A percentile compares a stretch with the other conserved stretches of the same genome.
Conservation (phyloP, 495 filamentous ascomycete genomes). For the Penicillium manginii region DNA sequence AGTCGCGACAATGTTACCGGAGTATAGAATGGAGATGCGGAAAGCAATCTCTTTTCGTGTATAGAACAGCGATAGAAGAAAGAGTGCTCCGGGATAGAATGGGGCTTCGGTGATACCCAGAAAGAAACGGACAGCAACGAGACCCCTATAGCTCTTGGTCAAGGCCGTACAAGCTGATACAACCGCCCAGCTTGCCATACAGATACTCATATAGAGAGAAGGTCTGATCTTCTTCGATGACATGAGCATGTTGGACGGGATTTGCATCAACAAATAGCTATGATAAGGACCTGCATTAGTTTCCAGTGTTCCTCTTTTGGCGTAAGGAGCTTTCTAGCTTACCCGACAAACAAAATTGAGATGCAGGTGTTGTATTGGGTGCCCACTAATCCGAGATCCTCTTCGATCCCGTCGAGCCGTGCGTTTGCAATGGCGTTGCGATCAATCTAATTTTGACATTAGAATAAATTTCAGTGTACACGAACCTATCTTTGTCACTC, state of each 20-base stretch:
- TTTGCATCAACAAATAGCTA: slow-evolving; percentile 54
- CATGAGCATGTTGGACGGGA: slow-evolving; percentile 61
- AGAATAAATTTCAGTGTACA: not conserved
- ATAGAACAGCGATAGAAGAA: slow-evolving; percentile 46
- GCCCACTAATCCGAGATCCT: slow-evolving; percentile 41
- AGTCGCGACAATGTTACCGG: slow-evolving; percentile 42
- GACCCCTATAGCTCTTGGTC: slow-evolving; percentile 38
- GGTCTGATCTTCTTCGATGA: slow-evolving; percentile 30
- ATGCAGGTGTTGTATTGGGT: slow-evolving; percentile 54
- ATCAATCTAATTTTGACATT: slow-evolving; percentile 9
- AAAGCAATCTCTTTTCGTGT: slow-evolving; percentile 47
- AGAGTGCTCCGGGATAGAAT: slow-evolving; percentile 47
- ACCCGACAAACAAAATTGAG: slow-evolving; percentile 57
- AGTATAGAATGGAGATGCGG: slow-evolving; percentile 45
- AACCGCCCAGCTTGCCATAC: slow-evolving; percentile 49
- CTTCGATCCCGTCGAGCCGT: slow-evolving; percentile 37
- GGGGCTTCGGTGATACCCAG: slow-evolving; percentile 51
- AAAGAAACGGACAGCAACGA: slow-evolving; percentile 37
- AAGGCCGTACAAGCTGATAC: slow-evolving; percentile 46
- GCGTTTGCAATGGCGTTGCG: slow-evolving; percentile 24
- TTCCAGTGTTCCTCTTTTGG: not conserved
- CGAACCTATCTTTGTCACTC: not conserved
- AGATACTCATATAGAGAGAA: slow-evolving; percentile 30
- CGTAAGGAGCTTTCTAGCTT: slow-evolving; percentile 5
- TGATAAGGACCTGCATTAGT: not conserved